Percentiles rank a stretch among this genome's conserved stretches.
Evolutionary conservation across 2,329 filamentous ascomycete genomes (phyloP).

Genomic region (Thielaviopsis cerberus): DNA sequence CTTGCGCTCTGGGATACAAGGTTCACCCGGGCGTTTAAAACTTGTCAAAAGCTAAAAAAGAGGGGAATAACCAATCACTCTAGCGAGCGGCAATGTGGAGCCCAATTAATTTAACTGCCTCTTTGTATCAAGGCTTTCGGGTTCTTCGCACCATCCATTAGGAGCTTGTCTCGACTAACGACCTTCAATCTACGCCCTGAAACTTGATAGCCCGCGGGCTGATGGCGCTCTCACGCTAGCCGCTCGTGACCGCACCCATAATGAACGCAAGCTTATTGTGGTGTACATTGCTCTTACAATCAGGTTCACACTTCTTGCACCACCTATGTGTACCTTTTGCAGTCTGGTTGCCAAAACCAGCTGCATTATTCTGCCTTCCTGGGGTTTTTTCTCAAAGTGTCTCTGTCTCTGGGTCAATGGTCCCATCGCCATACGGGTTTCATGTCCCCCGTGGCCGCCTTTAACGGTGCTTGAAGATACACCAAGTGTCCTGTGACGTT

Average conservation of each 20-base stretch:
- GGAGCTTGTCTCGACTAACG: no score
- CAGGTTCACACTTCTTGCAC: no score
- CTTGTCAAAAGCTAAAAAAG: neutral
- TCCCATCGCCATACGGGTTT: neutral
- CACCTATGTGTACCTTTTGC: neutral
- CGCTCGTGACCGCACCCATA: neutral
- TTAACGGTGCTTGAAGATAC: neutral
- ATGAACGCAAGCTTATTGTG: no score
- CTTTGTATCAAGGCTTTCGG: no score
- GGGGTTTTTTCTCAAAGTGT: neutral
- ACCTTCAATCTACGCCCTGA: no score
- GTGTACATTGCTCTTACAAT: no score
- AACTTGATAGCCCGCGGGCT: neutral
- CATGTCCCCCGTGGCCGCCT: neutral
- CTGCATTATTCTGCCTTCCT: neutral
- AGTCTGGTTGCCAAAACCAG: neutral
- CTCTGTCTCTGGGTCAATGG: neutral
- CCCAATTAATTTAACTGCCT: no score
- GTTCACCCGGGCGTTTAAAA: neutral
- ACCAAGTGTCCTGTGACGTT: no score
- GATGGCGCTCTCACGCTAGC: neutral
- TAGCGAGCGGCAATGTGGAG: neutral
- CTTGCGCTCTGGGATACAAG: neutral
- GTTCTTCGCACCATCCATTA: no score
- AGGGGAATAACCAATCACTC: neutral